Base-by-base conservation (phyloP, 371 early-diverging fungal species). In the Mucor velutinosus region DNA sequence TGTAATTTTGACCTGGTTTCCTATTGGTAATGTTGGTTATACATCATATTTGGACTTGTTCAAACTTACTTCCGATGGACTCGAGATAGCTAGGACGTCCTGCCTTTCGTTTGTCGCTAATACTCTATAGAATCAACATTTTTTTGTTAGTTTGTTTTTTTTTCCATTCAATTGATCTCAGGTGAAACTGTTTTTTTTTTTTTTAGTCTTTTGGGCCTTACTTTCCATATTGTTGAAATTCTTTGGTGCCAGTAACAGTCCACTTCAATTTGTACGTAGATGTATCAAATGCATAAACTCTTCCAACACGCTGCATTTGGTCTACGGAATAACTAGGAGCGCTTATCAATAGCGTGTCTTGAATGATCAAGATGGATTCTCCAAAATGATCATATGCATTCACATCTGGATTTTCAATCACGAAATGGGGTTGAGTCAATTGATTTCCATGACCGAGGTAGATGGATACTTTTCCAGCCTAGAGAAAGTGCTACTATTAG, bases 181-280 rank as follows among this genome's bases (percentile, higher is more conserved):
- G 45, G 47, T 45, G 32, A 62, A 62, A 33, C 57, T 56, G 17
- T 1, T 14, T 30, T 19, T 62, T n/a, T 5, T 30, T 11, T 61
- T 45, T 61, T 30, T 35, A 41, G 41, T 41, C 41, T 33, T 17
- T 49, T 29, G 19, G 11, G 14, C 51, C 43, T 62, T 66, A 78
- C 82, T 81, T 76, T 63, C 86, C 86, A 70, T 79, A 83, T 63
- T 83, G 83, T 43, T 77, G 77, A 59, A 83, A 85, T 45, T 80
- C 76, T 2, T 29, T 57, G 7, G 62, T 60, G 10, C 83, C 85
- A 30, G 69, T 58, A 57, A 84, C 76, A 21, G 64, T 75, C 78
- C 77, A 80, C 39, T 62, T 53, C 10, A 77, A 32, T 29, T 32
- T 14, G 30, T 65, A 39, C n/a, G 63, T 62, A 1, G 23, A 14